Conservation (phyloP, 805 yeast genomes). For the Candida argentea region DNA sequence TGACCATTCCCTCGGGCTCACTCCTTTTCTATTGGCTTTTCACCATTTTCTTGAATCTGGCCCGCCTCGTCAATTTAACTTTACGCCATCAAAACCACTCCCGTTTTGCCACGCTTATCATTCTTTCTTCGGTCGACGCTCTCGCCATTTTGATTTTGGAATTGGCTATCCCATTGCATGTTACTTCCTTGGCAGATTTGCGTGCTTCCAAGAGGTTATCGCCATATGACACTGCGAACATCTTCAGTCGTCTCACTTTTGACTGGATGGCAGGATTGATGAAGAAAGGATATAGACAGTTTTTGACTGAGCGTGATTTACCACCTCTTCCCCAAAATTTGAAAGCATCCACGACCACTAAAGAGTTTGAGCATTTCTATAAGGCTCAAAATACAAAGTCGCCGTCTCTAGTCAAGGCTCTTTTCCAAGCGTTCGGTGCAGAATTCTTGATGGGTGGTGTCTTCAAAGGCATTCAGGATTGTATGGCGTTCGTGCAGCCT, state of each 20-base stretch:
- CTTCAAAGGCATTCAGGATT: slow-evolving; percentile 67
- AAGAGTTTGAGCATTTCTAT: slow-evolving; percentile 53
- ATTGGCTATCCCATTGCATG: slow-evolving; percentile 23
- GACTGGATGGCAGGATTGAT: slow-evolving; percentile 87
- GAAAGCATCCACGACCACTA: slow-evolving; percentile 42
- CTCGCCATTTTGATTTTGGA: slow-evolving; percentile 37
- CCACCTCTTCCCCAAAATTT: slow-evolving; percentile 69
- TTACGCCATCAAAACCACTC: slow-evolving; percentile 27
- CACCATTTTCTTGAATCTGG: slow-evolving; percentile 35
- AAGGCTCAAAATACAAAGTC: slow-evolving; percentile 31
- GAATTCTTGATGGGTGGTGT: slow-evolving; percentile 62
- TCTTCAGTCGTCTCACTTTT: slow-evolving; percentile 71
- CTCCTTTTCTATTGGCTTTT: slow-evolving; percentile 71
- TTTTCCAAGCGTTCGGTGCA: slow-evolving; percentile 63
- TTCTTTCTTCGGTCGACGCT: slow-evolving; percentile 21
- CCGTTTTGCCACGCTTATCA: slow-evolving; percentile 30
- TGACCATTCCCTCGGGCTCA: slow-evolving; percentile 54
- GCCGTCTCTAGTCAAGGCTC: slow-evolving; percentile 50
- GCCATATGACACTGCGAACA: slow-evolving; percentile 42
- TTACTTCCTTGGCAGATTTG: slow-evolving; percentile 5
- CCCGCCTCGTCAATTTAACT: slow-evolving; percentile 32
- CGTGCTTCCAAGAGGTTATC: slow-evolving; percentile 7
- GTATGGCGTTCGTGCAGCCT: slow-evolving; percentile 78
- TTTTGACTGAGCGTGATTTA: slow-evolving; percentile 50
- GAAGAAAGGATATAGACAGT: slow-evolving; percentile 62